Conservation (phyloP, 2,329 filamentous ascomycete genomes). For the Didymella glomerata region DNA sequence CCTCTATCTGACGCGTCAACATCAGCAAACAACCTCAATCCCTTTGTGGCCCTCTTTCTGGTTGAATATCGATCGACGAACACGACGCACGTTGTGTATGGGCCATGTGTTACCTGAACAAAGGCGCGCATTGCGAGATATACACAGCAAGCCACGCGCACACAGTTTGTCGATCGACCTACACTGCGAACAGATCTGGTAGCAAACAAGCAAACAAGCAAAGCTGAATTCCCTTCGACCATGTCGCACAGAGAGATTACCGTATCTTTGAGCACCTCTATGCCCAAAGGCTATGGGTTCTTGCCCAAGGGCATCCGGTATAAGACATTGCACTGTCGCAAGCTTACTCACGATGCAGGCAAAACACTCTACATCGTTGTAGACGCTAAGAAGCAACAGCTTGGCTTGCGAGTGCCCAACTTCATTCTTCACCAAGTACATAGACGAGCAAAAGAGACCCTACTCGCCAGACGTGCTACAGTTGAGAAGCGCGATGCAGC, state of each 20-base stretch:
- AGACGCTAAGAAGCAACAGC: slow-evolving; percentile 32
- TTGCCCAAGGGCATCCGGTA: slow-evolving; percentile 47
- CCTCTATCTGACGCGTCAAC: not conserved
- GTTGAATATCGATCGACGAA: not conserved
- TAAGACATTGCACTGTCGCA: slow-evolving; percentile 47
- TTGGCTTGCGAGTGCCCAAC: slow-evolving; percentile 57
- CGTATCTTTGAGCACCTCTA: slow-evolving; percentile 29
- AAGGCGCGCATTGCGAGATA: not conserved
- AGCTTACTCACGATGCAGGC: slow-evolving; percentile 41
- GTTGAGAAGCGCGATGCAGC: slow-evolving; percentile 45
- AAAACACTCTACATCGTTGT: slow-evolving; percentile 42
- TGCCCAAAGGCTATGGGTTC: slow-evolving; percentile 46
- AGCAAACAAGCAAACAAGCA: not conserved
- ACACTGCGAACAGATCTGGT: not conserved
- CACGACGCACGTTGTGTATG: not conserved
- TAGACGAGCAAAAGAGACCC: slow-evolving; percentile 51
- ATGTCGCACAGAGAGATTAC: slow-evolving; percentile 32
- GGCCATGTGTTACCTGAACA: not conserved
- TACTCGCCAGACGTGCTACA: slow-evolving; percentile 51
- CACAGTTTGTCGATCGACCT: not conserved
- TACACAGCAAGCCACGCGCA: not conserved
- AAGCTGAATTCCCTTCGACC: not conserved
- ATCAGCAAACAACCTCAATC: not conserved
- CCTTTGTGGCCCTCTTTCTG: not conserved
- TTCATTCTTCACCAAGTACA: slow-evolving; percentile 52